phyloP scores from a whole-genome alignment of 208 protist species.

The Leishmania amazonensis region DNA sequence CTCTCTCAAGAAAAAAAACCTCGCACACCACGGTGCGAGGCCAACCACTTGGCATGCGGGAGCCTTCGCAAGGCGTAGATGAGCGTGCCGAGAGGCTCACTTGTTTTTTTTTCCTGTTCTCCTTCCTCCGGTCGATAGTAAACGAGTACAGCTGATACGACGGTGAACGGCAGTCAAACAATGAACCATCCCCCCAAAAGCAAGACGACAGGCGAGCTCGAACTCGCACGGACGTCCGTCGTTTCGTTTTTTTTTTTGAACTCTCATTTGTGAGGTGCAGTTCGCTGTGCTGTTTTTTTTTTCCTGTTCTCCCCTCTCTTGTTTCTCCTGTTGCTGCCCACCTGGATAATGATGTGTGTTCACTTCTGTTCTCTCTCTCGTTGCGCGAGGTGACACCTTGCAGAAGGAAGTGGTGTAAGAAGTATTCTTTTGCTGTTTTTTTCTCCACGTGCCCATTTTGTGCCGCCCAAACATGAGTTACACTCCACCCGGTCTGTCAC shows the following conservation, averaged over 20 bases:
- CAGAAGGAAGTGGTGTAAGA: not conserved
- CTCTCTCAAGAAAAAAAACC: not conserved
- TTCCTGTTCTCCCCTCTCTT: not conserved
- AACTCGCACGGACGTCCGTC: not conserved
- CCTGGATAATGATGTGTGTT: not conserved
- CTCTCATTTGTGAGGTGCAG: not conserved
- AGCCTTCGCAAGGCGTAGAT: not conserved
- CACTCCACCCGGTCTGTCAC: not conserved
- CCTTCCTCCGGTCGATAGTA: not conserved
- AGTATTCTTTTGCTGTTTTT: not conserved
- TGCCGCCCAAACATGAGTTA: not conserved
- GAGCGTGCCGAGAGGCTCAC: not conserved
- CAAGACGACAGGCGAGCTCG: not conserved
- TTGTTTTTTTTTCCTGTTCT: not conserved
- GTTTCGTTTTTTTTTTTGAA: not conserved
- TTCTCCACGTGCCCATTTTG: not conserved
- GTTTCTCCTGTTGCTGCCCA: not conserved
- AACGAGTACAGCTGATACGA: not conserved
- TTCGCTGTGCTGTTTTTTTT: not conserved
- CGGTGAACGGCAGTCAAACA: too few relatives aligned
- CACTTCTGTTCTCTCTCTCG: not conserved
- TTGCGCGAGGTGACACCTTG: not conserved
- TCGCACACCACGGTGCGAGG: not conserved
- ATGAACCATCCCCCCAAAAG: not conserved
- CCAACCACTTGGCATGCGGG: not conserved